Evolutionary conservation across 73 alveolate genomes (phyloP).

Genomic region (Symbiodinium natans): DNA sequence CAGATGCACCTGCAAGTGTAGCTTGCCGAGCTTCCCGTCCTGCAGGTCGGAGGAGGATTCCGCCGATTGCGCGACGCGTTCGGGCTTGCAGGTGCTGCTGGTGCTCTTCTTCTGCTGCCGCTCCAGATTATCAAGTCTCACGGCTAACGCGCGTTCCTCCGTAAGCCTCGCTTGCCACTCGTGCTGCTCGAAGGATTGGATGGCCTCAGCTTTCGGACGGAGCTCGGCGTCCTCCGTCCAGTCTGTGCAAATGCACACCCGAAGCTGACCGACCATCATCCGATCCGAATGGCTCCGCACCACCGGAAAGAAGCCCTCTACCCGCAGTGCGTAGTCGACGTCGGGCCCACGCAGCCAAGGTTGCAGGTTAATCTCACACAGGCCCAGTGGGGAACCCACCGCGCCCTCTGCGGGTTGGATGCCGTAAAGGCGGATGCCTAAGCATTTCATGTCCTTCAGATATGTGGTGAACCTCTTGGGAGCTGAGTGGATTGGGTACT

Average conservation of each 20-base stretch:
- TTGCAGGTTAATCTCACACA: slow-evolving; percentile 32
- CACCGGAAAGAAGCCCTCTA: slow-evolving; percentile 82
- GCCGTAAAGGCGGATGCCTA: slow-evolving; percentile 27
- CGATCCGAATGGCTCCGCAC: slow-evolving; percentile 30
- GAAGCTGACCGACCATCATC: slow-evolving; percentile 59
- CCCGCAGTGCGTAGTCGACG: slow-evolving; percentile 36
- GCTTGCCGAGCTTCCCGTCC: neutral
- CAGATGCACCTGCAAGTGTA: slow-evolving; percentile 51
- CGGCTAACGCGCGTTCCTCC: neutral
- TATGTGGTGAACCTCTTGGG: slow-evolving; percentile 55
- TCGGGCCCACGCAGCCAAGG: slow-evolving; percentile 87
- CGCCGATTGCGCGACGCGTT: too few species aligned
- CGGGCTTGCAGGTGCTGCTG: neutral
- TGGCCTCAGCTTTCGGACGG: slow-evolving; percentile 48
- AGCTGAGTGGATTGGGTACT: slow-evolving; percentile 34
- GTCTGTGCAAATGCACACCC: slow-evolving; percentile 30
- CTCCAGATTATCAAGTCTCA: neutral
- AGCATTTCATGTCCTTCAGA: slow-evolving; percentile 44
- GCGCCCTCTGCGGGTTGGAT: neutral
- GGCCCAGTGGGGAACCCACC: neutral
- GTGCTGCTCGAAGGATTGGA: slow-evolving; percentile 68
- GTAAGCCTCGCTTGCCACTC: slow-evolving; percentile 52
- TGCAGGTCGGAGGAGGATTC: too few species aligned
- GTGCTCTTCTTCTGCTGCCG: neutral
- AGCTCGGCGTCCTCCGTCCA: slow-evolving; percentile 74